Evolutionary conservation across 2,329 filamentous ascomycete genomes (phyloP), one percentile per base, ranked within the genome.

Genomic region (Thelonectria olida): DNA sequence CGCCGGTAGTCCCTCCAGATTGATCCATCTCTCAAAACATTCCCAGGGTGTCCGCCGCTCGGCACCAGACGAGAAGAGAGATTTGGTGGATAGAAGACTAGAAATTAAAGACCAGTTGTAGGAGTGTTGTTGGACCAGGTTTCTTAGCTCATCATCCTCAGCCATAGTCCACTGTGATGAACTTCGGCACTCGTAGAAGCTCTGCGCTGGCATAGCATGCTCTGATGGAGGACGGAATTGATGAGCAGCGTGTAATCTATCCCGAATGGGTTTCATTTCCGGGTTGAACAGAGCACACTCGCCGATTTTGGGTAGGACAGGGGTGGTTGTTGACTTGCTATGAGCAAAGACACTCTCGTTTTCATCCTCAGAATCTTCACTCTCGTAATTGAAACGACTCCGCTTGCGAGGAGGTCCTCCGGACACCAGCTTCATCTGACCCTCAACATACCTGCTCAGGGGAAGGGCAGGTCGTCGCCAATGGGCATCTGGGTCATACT

Each of bases 91-190:
- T 54, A 98, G 81, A 61, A 95, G 90, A 68, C 88, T 92, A 1
- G 94, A 92, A 54, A 98, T 97, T 5, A 99, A 83, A 3, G 93
- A 96, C 96, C 96, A 99, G 71, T 99, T 99, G 81, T 97, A 98
- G 0, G 93, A 93, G 73, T 96, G 97, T 65, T 98, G 93, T 69
- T 93, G 91, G 17, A 97, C 96, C 39, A 97, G 83, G 45, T 84
- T 85, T 54, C 92, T 90, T 7, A 99, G 82, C 76, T 97, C 93
- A 69, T 98, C 94, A 68, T 99, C 96, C 74, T 99, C 96, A 3
- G 90, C 84, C 73, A 88, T 85, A 0, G 93, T 92, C 96, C 96
- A 99, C 72, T 97, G 93, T 3, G 96, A 98, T 2, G 93, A 90
- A 54, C 85, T 88, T 38, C 96, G 86, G 63, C 87, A 90, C 76